These are phyloP conservation scores for Ensete glaucum DNA, from an alignment of 176 grass and related monocot species.

Conservation along the genomic window DNA sequence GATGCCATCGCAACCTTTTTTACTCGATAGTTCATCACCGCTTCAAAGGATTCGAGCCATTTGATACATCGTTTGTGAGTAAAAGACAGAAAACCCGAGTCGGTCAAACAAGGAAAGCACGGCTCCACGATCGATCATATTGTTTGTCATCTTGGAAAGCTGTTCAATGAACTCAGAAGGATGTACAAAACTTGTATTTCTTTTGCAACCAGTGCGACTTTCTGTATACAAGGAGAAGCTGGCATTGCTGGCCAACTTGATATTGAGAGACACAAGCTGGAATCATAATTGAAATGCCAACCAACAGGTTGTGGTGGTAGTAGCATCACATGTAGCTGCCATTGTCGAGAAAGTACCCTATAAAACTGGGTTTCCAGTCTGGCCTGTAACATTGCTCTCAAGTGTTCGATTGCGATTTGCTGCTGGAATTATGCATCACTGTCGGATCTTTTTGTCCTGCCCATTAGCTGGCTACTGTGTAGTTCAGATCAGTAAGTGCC, in stretches of 20 bases:
- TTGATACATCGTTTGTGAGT: background rate
- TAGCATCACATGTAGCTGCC: background rate
- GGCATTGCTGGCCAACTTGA: background rate
- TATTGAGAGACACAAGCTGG: background rate
- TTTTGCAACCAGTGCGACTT: background rate
- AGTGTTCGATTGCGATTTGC: background rate
- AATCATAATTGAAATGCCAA: background rate
- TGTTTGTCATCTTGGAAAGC: background rate
- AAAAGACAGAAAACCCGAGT: background rate
- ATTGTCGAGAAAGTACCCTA: background rate
- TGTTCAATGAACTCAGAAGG: background rate
- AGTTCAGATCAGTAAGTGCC: too few species aligned
- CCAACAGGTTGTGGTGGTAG: background rate
- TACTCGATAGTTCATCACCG: constrained; percentile 4
- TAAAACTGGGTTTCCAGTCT: background rate
- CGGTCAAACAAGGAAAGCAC: background rate
- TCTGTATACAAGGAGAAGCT: background rate
- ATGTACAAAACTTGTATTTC: background rate
- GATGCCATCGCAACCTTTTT: constrained; percentile 43
- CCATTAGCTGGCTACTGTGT: background rate
- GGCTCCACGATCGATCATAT: background rate
- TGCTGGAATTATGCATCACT: background rate
- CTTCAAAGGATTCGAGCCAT: background rate
- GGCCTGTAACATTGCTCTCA: background rate
- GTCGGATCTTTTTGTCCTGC: background rate